Evolutionary conservation across 2,329 filamentous ascomycete species (phyloP).

Genomic region (Pseudogymnoascus sp.): DNA sequence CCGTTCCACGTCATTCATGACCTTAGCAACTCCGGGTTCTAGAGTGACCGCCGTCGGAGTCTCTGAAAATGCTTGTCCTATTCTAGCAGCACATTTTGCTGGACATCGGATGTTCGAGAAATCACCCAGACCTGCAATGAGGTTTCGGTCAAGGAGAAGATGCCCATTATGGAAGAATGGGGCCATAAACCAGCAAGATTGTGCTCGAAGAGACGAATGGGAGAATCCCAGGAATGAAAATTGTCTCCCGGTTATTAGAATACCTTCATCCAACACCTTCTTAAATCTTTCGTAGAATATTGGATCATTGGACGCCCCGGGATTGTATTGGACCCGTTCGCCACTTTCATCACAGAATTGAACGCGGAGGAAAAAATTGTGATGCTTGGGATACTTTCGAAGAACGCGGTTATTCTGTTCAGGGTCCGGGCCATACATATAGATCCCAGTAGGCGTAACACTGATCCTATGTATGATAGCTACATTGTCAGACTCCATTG

Average conservation of each 20-base stretch:
- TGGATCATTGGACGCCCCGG: conserved; percentile 39
- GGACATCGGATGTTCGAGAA: conserved; percentile 45
- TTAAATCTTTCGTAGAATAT: conserved; percentile 56
- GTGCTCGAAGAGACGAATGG: conserved; percentile 66
- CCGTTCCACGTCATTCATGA: conserved; percentile 46
- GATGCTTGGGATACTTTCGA: conserved; percentile 53
- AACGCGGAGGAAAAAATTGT: conserved; percentile 61
- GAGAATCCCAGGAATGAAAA: conserved; percentile 71
- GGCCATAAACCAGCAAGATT: conserved; percentile 61
- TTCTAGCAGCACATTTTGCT: conserved; percentile 51
- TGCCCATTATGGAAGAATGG: conserved; percentile 34
- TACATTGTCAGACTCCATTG: conserved; percentile 17
- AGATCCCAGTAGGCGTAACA: conserved; percentile 53
- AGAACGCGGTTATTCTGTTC: conserved; percentile 66
- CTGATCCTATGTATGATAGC: conserved; percentile 21
- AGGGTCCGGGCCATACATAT: conserved; percentile 52
- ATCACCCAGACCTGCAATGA: conserved; percentile 41
- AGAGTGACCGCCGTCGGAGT: conserved; percentile 57
- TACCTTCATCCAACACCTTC: conserved; percentile 47
- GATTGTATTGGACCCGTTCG: conserved; percentile 52
- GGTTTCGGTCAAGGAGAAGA: conserved; percentile 29
- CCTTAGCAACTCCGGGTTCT: conserved; percentile 23
- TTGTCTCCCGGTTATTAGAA: conserved; percentile 54
- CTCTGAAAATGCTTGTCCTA: conserved; percentile 65
- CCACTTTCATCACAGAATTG: conserved; percentile 70